These are phyloP conservation scores for Botrytis elliptica DNA, from an alignment of 2,329 filamentous ascomycete genomes.

Conservation along the genomic window DNA sequence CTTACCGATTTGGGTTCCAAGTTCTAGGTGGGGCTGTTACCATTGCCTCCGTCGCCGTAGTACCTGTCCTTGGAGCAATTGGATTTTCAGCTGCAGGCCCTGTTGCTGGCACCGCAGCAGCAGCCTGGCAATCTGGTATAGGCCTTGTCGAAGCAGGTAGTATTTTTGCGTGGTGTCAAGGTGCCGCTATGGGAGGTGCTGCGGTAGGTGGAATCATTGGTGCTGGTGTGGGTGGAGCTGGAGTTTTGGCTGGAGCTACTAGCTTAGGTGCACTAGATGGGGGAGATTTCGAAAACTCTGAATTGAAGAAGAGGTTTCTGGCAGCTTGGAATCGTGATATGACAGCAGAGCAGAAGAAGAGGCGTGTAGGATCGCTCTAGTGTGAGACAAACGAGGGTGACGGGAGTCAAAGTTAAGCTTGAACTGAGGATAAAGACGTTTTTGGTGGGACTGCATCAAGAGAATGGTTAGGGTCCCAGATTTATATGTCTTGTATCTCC, in stretches of 20 bases:
- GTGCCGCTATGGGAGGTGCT: conserved; percentile 19
- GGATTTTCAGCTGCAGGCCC: conserved; percentile 34
- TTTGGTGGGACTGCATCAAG: not conserved
- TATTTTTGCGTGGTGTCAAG: conserved; percentile 38
- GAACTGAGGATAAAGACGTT: not conserved
- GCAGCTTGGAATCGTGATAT: not conserved
- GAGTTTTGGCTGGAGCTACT: not conserved
- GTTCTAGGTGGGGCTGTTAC: not conserved
- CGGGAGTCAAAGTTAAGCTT: not conserved
- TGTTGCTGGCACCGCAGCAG: conserved; percentile 30
- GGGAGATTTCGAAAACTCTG: not conserved
- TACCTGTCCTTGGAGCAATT: conserved; percentile 22
- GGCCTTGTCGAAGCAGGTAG: conserved; percentile 36
- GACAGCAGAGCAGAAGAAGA: conserved; percentile 17
- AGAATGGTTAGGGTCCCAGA: too few species aligned
- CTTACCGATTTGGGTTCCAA: conserved; percentile 10
- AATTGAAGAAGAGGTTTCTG: not conserved
- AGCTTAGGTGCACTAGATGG: not conserved
- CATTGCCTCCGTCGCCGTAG: not conserved
- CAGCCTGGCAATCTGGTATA: conserved; percentile 34
- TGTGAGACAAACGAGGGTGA: not conserved
- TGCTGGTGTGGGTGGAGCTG: not conserved
- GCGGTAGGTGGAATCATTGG: conserved; percentile 7
- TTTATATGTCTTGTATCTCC: too few species aligned
- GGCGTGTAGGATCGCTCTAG: not conserved